Evolutionary conservation across 202 grass and related monocot genomes (phyloP).

Genomic region (Sporobolus alterniflorus): DNA sequence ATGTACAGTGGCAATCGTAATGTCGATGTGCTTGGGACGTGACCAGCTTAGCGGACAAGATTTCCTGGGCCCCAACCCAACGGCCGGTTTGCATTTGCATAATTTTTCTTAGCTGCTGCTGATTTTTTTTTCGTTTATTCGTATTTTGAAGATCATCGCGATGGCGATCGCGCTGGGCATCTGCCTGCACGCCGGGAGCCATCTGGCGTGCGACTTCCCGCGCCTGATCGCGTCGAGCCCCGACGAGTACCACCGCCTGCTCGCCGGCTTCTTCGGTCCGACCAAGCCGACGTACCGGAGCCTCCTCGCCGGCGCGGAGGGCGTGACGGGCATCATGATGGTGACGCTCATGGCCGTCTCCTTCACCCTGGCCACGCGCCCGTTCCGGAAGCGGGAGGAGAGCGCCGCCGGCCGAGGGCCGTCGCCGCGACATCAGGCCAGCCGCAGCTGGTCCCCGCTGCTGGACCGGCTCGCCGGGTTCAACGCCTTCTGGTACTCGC

Average conservation of each 20-base stretch:
- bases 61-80: neutral
- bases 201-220: slow-evolving; percentile 94
- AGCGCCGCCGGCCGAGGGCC: neutral
- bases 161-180: slow-evolving; percentile 88
- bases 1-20: neutral
- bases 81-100: neutral
- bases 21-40: neutral
- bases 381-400: slow-evolving; percentile 80
- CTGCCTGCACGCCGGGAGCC: slow-evolving; percentile 92
- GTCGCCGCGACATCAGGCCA: neutral
- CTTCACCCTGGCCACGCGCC: slow-evolving; percentile 89
- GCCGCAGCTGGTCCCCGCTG: slow-evolving; percentile 46
- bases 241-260: slow-evolving; percentile 65
- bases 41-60: neutral
- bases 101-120: neutral
- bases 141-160: slow-evolving; percentile 77
- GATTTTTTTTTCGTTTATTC: neutral
- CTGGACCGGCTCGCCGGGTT: slow-evolving; percentile 85
- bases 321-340: slow-evolving; percentile 84
- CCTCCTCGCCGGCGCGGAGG: slow-evolving; percentile 68
- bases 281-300: slow-evolving; percentile 66
- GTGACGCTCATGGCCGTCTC: slow-evolving; percentile 91
- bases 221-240: slow-evolving; percentile 65
- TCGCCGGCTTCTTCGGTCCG: slow-evolving; percentile 64
- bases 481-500: slow-evolving; percentile 99